These are phyloP conservation scores for Tetrapyrgos nigripes DNA, from an alignment of 1,284 basidiomycete species.

Conservation along the genomic window DNA sequence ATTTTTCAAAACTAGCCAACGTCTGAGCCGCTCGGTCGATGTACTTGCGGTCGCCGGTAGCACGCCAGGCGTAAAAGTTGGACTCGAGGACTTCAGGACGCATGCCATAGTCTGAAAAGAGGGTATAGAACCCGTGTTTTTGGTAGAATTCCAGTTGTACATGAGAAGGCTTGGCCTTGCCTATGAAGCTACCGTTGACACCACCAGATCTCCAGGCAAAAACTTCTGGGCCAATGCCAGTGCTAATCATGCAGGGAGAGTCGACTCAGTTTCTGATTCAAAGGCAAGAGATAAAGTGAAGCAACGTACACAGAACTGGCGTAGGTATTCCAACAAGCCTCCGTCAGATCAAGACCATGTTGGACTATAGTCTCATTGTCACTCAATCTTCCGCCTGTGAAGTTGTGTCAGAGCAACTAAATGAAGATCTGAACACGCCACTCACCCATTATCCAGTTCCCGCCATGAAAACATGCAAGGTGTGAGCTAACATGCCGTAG, in stretches of 20 bases:
- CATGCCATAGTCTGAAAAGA: conserved; percentile 37
- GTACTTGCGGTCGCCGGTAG: conserved; percentile 48
- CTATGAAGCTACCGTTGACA: conserved; percentile 65
- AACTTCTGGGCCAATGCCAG: conserved; percentile 73
- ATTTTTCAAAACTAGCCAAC: conserved; percentile 36
- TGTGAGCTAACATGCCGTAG: conserved; percentile 72
- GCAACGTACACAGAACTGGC: conserved; percentile 63
- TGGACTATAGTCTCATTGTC: conserved; percentile 74
- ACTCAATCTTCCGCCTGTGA: conserved; percentile 64
- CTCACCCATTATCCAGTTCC: conserved; percentile 74
- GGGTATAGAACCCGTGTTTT: conserved; percentile 55
- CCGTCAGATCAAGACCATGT: conserved; percentile 62
- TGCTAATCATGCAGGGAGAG: conserved; percentile 47
- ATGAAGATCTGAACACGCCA: conserved; percentile 4
- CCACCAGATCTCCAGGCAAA: conserved; percentile 66
- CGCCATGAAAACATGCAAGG: conserved; percentile 72
- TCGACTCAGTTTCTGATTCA: not conserved
- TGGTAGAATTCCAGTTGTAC: conserved; percentile 44
- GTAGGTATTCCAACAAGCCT: conserved; percentile 81
- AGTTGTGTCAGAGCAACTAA: not conserved
- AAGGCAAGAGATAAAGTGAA: not conserved
- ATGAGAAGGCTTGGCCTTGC: conserved; percentile 28
- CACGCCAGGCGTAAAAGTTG: conserved; percentile 65
- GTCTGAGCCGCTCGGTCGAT: conserved; percentile 32
- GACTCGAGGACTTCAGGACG: conserved; percentile 64